Percentiles rank a stretch among this genome's conserved stretches.
phyloP scores from a whole-genome alignment of 257 asterid species.

The Marsdenia floribunda region DNA sequence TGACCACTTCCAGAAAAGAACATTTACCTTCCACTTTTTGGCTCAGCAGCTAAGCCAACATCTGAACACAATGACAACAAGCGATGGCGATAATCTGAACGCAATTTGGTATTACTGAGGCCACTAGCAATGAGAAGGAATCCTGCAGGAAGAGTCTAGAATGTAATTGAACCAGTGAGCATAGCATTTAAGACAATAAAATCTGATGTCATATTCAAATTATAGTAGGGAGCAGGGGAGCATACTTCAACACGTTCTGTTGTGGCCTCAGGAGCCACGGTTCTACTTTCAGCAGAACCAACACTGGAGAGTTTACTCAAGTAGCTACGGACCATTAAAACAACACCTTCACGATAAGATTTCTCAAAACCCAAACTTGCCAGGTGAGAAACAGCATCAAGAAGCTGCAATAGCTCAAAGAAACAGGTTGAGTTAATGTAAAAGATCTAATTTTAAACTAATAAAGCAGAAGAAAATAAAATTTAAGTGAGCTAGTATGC shows the following conservation, averaged over 20 bases:
- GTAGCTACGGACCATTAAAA: conserved; percentile 89
- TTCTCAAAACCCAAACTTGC: conserved; percentile 97
- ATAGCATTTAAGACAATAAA: conserved; percentile 30
- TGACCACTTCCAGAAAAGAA: conserved; percentile 14
- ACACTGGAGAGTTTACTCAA: conserved; percentile 72
- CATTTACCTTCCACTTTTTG: conserved; percentile 81
- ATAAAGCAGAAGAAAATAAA: conserved; percentile 1
- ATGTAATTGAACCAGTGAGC: conserved; percentile 77
- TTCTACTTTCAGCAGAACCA: conserved; percentile 87
- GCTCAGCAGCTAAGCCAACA: conserved; percentile 98
- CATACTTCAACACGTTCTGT: conserved; percentile 95
- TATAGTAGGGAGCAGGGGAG: conserved; percentile 15
- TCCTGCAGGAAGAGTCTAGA: conserved; percentile 99
- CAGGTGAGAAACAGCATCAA: conserved; percentile 99
- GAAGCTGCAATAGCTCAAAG: conserved; percentile 91
- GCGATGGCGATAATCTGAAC: conserved; percentile 91
- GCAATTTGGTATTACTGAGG: conserved; percentile 61
- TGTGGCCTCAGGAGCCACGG: conserved; percentile 79
- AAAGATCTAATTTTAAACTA: conserved; percentile 15
- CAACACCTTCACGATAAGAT: conserved; percentile 96
- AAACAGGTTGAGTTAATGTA: conserved; percentile 43
- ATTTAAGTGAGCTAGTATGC: background rate
- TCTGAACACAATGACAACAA: conserved; percentile 96
- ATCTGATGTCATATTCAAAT: conserved; percentile 16
- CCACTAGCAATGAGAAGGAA: conserved; percentile 81